These are phyloP conservation scores for Cercospora sojina DNA, from an alignment of 2,329 filamentous ascomycete species.

Conservation along the genomic window DNA sequence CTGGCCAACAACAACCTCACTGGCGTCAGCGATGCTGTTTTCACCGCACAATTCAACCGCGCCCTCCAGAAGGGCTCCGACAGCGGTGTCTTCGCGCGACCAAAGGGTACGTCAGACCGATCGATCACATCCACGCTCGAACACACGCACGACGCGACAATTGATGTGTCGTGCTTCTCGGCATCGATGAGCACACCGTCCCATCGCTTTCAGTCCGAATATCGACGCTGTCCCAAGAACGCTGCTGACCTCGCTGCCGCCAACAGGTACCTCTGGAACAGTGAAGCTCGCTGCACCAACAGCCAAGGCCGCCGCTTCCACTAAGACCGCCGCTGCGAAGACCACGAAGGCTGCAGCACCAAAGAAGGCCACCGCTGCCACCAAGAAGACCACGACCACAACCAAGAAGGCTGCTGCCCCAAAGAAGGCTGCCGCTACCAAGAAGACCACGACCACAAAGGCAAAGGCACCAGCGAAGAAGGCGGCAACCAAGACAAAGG, in stretches of 20 bases:
- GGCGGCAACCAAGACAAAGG: slow-evolving; percentile 41
- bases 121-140: slow-evolving; percentile 26
- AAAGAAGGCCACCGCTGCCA: slow-evolving; percentile 49
- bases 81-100: slow-evolving; percentile 81
- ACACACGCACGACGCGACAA: slow-evolving; percentile 12
- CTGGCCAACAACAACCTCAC: slow-evolving; percentile 67
- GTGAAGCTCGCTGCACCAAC: slow-evolving; percentile 67
- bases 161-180: slow-evolving; percentile 16
- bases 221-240: slow-evolving; percentile 6
- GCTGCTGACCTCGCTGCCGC: slow-evolving; percentile 30
- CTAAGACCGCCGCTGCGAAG: slow-evolving; percentile 48
- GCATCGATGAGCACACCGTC: slow-evolving; percentile 9
- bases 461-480: slow-evolving; percentile 45
- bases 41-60: slow-evolving; percentile 80
- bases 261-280: slow-evolving; percentile 73
- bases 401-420: slow-evolving; percentile 45
- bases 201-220: slow-evolving; percentile 9
- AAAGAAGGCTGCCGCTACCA: slow-evolving; percentile 55
- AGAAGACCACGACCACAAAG: slow-evolving; percentile 46
- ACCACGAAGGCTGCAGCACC: slow-evolving; percentile 41
- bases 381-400: slow-evolving; percentile 36
- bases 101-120: slow-evolving; percentile 69
- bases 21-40: slow-evolving; percentile 54
- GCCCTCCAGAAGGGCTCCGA: slow-evolving; percentile 79
- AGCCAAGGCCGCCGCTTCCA: slow-evolving; percentile 41